A percentile compares a stretch with the other conserved stretches of the same genome.
phyloP scores from a whole-genome alignment of 139 green algal species.

The Zygnema circumcarinatum region DNA sequence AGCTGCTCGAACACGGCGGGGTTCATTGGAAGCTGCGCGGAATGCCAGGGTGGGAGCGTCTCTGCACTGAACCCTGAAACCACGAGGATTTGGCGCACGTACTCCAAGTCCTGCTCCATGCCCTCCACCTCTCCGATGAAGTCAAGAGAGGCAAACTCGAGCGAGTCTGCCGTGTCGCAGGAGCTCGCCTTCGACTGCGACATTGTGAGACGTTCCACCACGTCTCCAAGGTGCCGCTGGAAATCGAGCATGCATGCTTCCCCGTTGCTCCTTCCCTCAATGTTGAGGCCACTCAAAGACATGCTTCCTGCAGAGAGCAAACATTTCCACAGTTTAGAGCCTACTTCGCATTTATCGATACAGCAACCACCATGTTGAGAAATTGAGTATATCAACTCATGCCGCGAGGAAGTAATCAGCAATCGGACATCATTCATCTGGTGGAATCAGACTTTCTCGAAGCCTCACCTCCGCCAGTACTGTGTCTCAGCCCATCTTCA shows the following conservation, averaged over 20 bases:
- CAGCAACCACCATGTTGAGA: no score
- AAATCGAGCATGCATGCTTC: neutral
- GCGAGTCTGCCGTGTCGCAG: neutral
- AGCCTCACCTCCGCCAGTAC: neutral
- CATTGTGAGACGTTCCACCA: neutral
- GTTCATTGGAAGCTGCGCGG: neutral
- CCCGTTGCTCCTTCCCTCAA: neutral
- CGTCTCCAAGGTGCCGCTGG: neutral
- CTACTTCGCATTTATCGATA: no score
- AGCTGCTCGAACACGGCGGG: slow-evolving; percentile 19
- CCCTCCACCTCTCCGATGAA: slow-evolving; percentile 26
- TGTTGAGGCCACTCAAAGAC: neutral
- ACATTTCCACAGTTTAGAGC: no score
- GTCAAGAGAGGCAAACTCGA: neutral
- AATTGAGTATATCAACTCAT: no score
- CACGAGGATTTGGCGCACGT: slow-evolving; percentile 31
- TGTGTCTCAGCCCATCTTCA: neutral
- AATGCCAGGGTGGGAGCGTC: neutral
- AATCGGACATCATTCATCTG: no score
- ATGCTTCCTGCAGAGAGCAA: neutral
- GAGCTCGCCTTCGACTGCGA: neutral
- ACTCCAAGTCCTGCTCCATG: slow-evolving; percentile 50
- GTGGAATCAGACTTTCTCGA: no score
- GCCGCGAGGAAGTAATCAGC: no score
- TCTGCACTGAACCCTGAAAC: slow-evolving; percentile 7